Percentiles rank a stretch among this genome's conserved stretches.
phyloP scores from a whole-genome alignment of 2,329 filamentous ascomycete species.

The Pseudogymnoascus sp. region DNA sequence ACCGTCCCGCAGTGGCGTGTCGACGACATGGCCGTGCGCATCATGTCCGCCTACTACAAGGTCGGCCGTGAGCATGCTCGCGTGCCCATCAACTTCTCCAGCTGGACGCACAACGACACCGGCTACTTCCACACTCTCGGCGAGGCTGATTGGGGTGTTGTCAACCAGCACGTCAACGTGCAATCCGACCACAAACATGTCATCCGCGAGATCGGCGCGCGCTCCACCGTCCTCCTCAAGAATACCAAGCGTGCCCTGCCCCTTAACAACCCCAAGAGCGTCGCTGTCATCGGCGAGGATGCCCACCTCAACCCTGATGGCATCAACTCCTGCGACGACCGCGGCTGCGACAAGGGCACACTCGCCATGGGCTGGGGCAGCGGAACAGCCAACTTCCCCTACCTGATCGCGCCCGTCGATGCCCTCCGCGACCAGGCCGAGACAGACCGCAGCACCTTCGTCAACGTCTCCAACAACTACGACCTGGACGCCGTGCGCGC shows the following conservation, averaged over 20 bases:
- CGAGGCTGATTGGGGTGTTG: slow-evolving; percentile 52
- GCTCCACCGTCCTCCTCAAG: slow-evolving; percentile 84
- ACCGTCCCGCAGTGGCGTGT: slow-evolving; percentile 80
- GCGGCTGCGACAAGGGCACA: slow-evolving; percentile 48
- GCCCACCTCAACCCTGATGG: slow-evolving; percentile 67
- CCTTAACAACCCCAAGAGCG: slow-evolving; percentile 66
- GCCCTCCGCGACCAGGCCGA: slow-evolving; percentile 59
- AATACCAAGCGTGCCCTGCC: slow-evolving; percentile 66
- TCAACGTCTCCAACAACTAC: slow-evolving; percentile 61
- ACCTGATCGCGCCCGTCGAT: slow-evolving; percentile 65
- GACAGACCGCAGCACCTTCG: slow-evolving; percentile 50
- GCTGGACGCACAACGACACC: slow-evolving; percentile 74
- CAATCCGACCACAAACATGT: slow-evolving; percentile 62
- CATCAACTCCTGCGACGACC: slow-evolving; percentile 64
- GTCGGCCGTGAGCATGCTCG: slow-evolving; percentile 41
- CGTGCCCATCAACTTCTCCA: slow-evolving; percentile 69
- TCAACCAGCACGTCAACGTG: slow-evolving; percentile 83
- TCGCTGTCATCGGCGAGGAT: slow-evolving; percentile 76
- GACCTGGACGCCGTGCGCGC: slow-evolving; percentile 46
- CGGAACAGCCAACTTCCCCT: slow-evolving; percentile 66
- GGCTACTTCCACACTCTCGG: slow-evolving; percentile 60
- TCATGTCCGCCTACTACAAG: slow-evolving; percentile 64
- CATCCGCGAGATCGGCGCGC: slow-evolving; percentile 70
- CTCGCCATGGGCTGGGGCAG: slow-evolving; percentile 75
- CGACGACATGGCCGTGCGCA: slow-evolving; percentile 87